Base-by-base conservation (phyloP, 257 asterid genomes). In the Solanum sparsipilum region DNA sequence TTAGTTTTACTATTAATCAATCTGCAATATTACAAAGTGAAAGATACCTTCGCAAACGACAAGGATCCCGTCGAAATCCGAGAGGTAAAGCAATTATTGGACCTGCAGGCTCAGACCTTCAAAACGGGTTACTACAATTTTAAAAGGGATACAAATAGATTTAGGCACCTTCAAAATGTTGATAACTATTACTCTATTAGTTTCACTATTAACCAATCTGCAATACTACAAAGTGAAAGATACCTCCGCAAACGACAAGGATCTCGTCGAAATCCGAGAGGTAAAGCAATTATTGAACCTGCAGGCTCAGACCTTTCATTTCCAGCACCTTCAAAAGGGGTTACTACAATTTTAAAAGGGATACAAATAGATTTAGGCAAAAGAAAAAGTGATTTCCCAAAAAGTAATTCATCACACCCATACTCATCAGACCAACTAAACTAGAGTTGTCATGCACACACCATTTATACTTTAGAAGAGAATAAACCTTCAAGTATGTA, bases 161-260 rank as follows among this genome's bases (percentile, higher is more conserved):
- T 38, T 38, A 38, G 41, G 41, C 3, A 38, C 36, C 36, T 34
- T 34, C 36, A 34, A 34, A 78, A 41, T 78, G 13, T 41, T 78
- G 84, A 21, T 41, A 75, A 78, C 38, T 78, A 41, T 15, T 76
- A 46, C 36, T 34, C 36, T 34, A 34, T 34, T 34, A 34, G 23
- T 13, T 38, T 6, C 25, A 31, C 13, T 39, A 31, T 21, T 72
- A 39, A 5, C 27, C 68, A 74, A 63, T 38, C 38, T 11, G 2
- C 72, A 29, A 23, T 41, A 71, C 44, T 70, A 27, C 63, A 58
- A 83, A 60, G 56, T 67, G 84, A 34, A 81, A 84, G 92, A 67
- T 79, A 94, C 98, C 98, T 97, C 92, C 99, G 93, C 87, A 97
- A 89, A 36, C 93, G 96, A 63, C 99, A 95, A 88, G 98, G 98